Base-by-base conservation (phyloP, 148 eudicot genomes). In the Vaccinium darrowii region DNA sequence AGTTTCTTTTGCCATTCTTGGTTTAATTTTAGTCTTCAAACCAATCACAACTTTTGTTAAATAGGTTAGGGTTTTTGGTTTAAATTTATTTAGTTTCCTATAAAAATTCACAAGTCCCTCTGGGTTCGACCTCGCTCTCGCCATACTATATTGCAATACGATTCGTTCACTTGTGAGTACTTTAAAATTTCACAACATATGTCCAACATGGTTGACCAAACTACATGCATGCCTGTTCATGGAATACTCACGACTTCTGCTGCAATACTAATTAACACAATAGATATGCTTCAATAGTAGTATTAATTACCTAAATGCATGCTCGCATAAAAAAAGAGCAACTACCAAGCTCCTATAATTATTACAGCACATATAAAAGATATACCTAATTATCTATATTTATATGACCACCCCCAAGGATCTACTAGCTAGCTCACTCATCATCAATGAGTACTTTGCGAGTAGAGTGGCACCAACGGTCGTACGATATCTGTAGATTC, bases 401-500 rank as follows among this genome's bases (percentile, higher is more conserved):
- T 60, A 18, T 21, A 60, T 8, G 13, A 3, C 71, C 71, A 23
- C 13, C 27, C 11, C 12, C 14, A 67, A 8, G 21, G 3, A 16
- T 9, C 36, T 30, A 67, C 36, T 4, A 27, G 15, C 69, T n/a
- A 25, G 36, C 27, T 67, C 33, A 23, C 9, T 67, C 73, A 25
- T 52, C 54, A 52, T 67, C 57, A 8, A 84, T 21, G 21, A 88
- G 84, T 8, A 23, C 36, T 23, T 74, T 86, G 14, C 90, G 90
- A 47, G 75, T 81, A 10, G 84, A 83, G 13, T 80, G 79, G 78
- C 90, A 88, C 90, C 90, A 88, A 1, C 84, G 81, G 58, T 88
- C 90, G 33, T 88, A 88, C 0, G 90, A 80, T 1, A 53, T 1
- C 13, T 88, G 90, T 57, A 88, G 90, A 80, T 88, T 88, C 0